Evolutionary conservation across 1,284 basidiomycete species (phyloP).

Genomic region (Boletus coffeatus): DNA sequence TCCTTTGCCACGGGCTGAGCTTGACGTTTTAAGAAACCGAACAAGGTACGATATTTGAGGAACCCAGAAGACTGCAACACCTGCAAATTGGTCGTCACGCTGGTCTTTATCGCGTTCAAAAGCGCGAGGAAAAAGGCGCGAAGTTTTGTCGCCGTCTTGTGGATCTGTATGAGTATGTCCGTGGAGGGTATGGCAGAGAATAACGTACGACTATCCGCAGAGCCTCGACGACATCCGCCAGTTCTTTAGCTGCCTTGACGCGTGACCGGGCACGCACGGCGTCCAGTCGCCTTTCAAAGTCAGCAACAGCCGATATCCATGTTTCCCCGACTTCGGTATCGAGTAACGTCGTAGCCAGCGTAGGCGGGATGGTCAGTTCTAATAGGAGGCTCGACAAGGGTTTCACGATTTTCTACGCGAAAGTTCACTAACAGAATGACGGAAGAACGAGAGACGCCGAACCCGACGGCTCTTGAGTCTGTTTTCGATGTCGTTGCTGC

Average conservation of each 20-base stretch:
- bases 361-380: constrained; percentile 80
- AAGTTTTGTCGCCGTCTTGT: constrained; percentile 81
- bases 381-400: constrained; percentile 77
- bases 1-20: constrained; percentile 82
- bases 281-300: constrained; percentile 75
- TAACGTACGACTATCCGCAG: constrained; percentile 74
- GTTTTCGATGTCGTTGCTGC: constrained; percentile 86
- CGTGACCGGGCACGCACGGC: constrained; percentile 65
- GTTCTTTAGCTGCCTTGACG: constrained; percentile 81
- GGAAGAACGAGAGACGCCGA: constrained; percentile 23
- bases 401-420: constrained; percentile 75
- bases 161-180: constrained; percentile 1
- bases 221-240: constrained; percentile 80
- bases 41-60: constrained; percentile 81
- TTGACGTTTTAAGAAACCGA: constrained; percentile 82
- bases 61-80: constrained; percentile 88
- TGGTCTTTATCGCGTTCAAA: constrained; percentile 76
- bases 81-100: constrained; percentile 90
- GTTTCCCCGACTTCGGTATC: constrained; percentile 79
- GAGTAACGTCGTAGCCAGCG: constrained; percentile 73
- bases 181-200: constrained; percentile 2
- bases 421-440: constrained; percentile 6
- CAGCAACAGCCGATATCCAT: constrained; percentile 78
- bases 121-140: constrained; percentile 83
- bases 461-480: constrained; percentile 82